These are phyloP conservation scores for Daldinia vernicosa DNA, from an alignment of 495 filamentous ascomycete species.

Conservation along the genomic window DNA sequence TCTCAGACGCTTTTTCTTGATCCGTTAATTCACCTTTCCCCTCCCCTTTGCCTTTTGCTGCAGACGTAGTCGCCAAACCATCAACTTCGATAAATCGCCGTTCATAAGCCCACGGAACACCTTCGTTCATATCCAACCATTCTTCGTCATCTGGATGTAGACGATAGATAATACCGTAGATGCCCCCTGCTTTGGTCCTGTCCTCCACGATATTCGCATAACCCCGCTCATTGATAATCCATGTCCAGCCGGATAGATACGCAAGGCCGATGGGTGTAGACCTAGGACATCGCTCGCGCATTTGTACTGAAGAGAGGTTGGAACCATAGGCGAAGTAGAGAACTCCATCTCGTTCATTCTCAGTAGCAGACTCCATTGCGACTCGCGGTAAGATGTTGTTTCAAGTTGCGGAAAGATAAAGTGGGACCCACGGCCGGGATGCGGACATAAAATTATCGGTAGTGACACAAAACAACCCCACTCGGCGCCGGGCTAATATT, in stretches of 20 bases:
- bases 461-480: background rate
- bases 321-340: constrained; percentile 56
- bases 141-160: constrained; percentile 47
- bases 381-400: background rate
- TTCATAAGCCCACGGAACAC: constrained; percentile 51
- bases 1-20: constrained; percentile 3
- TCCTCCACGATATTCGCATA: constrained; percentile 52
- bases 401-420: background rate
- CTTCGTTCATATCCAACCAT: constrained; percentile 48
- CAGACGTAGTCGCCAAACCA: background rate
- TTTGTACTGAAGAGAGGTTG: constrained; percentile 54
- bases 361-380: constrained; percentile 5
- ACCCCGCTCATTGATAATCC: constrained; percentile 56
- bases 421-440: background rate
- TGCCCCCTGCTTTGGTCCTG: constrained; percentile 16
- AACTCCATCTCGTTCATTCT: background rate
- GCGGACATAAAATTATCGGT: background rate
- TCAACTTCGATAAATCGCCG: constrained; percentile 39
- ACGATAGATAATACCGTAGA: constrained; percentile 55
- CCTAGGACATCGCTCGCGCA: constrained; percentile 50
- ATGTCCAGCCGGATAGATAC: constrained; percentile 49
- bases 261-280: constrained; percentile 50
- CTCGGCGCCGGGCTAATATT: background rate
- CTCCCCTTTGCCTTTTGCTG: background rate
- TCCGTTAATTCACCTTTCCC: background rate